Evolutionary conservation across 345 rosid species (phyloP).

Genomic region (Brassica rapa): DNA sequence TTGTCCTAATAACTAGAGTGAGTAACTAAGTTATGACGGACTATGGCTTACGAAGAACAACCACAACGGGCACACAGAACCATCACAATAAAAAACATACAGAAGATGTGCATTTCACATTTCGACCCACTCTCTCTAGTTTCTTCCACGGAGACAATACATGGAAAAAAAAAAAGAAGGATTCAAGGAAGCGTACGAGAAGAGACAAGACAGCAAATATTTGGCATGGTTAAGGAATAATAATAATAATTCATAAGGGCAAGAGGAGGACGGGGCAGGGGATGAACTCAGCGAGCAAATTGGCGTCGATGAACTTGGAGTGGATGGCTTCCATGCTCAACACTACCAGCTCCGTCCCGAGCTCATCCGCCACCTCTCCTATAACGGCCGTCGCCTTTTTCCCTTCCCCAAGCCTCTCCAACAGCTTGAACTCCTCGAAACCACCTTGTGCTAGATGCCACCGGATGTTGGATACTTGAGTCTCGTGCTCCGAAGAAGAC

Average conservation of each 20-base stretch:
- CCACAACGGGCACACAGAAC: not conserved
- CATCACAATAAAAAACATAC: not conserved
- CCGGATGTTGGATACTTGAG: conserved; percentile 74
- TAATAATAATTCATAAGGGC: conserved; percentile 50
- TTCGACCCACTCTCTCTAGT: not conserved
- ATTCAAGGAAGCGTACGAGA: not conserved
- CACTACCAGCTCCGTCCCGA: conserved; percentile 79
- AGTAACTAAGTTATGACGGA: not conserved
- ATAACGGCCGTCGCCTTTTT: conserved; percentile 85
- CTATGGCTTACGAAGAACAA: not conserved
- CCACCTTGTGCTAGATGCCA: conserved; percentile 97
- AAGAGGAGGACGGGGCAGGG: conserved; percentile 92
- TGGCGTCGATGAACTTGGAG: conserved; percentile 95
- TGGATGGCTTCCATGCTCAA: conserved; percentile 98
- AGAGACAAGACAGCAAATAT: not conserved
- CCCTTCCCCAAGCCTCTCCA: conserved; percentile 90
- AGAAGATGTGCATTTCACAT: conserved; percentile 21
- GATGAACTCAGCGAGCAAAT: conserved; percentile 86
- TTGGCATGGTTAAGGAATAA: not conserved
- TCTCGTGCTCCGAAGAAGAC: conserved; percentile 74
- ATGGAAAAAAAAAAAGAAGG: not conserved
- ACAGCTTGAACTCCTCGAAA: conserved; percentile 76
- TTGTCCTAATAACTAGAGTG: not conserved
- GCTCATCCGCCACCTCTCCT: conserved; percentile 95
- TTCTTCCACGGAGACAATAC: not conserved